Evolutionary conservation across 2,329 filamentous ascomycete species (phyloP), one percentile per base, ranked within the genome.

Genomic region (Pseudohalonectria lignicola): DNA sequence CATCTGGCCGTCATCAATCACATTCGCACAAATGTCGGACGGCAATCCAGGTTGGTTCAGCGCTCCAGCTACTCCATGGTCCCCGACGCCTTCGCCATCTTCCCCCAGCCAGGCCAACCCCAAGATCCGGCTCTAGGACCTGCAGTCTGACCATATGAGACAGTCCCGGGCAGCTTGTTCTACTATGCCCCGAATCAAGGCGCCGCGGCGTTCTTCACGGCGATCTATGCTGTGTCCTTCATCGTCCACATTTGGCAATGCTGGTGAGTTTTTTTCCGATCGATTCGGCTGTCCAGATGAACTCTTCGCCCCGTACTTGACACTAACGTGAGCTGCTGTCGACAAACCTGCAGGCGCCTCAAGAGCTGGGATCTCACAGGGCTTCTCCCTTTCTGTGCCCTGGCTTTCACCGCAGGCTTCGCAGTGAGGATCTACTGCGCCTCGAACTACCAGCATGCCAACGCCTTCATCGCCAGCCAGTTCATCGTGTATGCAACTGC

Each of bases 401-500:
- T 62, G 1, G 41, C 67, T 31, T 64, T 67, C 49, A 57, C 62
- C 0, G 49, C 52, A 6, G 69, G 68, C 19, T 69, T 69, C 48
- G 53, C 58, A 4, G 43, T 63, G 31, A 62, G 68, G n/a, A 60
- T 62, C 41, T 56, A 59, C 28, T 66, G 64, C 1, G 60, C 66
- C 3, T 63, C 59, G 45, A 39, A 69, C 41, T 55, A 60, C 17
- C 45, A 8, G 1, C 37, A 53, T 35, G 48, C 53, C 2, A 45
- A 48, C 20, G 41, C 53, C 12, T 61, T 54, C 38, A 55, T 57
- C 39, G 40, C 52, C 13, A 55, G 53, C 37, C 44, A 43, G 29
- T 48, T 68, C 21, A 50, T 63, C n/a, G 45, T 65, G 4, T 72
- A 59, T 33, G 37, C 59, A 12, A 57, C 53, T 32, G 61, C 60